Conservation (phyloP, 1,139 yeast species). For the Taiozyma onychis region DNA sequence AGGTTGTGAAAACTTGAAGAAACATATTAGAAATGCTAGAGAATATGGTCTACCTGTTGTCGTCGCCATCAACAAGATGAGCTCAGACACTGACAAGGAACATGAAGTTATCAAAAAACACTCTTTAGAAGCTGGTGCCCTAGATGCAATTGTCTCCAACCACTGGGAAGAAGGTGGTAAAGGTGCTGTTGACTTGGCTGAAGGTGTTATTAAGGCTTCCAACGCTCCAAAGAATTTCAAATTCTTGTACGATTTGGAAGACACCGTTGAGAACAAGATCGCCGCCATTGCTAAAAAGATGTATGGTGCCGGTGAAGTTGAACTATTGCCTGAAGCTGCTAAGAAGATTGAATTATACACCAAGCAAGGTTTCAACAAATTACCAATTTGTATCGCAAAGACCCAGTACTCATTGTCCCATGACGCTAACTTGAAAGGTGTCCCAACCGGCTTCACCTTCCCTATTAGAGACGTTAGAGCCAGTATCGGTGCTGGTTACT, state of each 20-base stretch:
- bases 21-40: slow-evolving; percentile 86
- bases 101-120: slow-evolving; percentile 80
- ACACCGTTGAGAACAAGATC: slow-evolving; percentile 77
- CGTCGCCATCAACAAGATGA: slow-evolving; percentile 92
- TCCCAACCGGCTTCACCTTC: slow-evolving; percentile 88
- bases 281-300: slow-evolving; percentile 77
- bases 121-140: slow-evolving; percentile 90
- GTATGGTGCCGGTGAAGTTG: slow-evolving; percentile 94
- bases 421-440: slow-evolving; percentile 91
- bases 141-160: slow-evolving; percentile 88
- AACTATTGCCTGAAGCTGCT: slow-evolving; percentile 79
- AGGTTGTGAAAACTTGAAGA: slow-evolving; percentile 88
- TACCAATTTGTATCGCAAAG: slow-evolving; percentile 96
- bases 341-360: slow-evolving; percentile 81
- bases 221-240: slow-evolving; percentile 52
- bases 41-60: slow-evolving; percentile 89
- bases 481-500: slow-evolving; percentile 93
- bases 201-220: slow-evolving; percentile 77
- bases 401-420: slow-evolving; percentile 96
- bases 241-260: slow-evolving; percentile 68
- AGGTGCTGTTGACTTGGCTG: slow-evolving; percentile 86
- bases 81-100: slow-evolving; percentile 78
- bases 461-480: slow-evolving; percentile 95
- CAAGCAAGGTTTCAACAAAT: slow-evolving; percentile 82
- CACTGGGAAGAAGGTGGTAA: slow-evolving; percentile 99